Evolutionary conservation across 768 basidiomycete species (phyloP).

Genomic region (Lepiota brunneoincarnata): DNA sequence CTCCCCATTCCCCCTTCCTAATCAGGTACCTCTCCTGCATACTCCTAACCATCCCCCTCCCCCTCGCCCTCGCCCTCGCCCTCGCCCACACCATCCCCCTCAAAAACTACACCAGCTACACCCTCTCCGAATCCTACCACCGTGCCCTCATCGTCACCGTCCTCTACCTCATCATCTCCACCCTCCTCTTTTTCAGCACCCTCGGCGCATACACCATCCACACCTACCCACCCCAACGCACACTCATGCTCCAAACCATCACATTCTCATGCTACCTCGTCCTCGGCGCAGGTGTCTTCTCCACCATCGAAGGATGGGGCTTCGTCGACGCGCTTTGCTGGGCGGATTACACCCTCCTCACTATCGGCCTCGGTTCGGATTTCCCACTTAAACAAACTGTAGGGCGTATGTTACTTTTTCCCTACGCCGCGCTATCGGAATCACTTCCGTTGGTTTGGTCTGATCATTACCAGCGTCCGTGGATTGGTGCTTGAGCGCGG

Average conservation of each 20-base stretch:
- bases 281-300: conserved; percentile 35
- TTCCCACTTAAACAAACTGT: conserved; percentile 28
- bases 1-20: neutral
- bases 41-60: conserved; percentile 34
- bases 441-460: conserved; percentile 36
- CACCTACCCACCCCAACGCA: conserved; percentile 38
- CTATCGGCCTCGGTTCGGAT: conserved; percentile 38
- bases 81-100: conserved; percentile 20
- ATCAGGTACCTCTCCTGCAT: conserved; percentile 34
- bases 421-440: conserved; percentile 36
- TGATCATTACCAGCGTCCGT: conserved; percentile 34
- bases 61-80: too few relatives aligned
- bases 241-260: conserved; percentile 41
- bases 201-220: conserved; percentile 30
- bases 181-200: conserved; percentile 24
- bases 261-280: conserved; percentile 37
- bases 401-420: conserved; percentile 31
- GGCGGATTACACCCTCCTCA: conserved; percentile 41
- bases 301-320: conserved; percentile 31
- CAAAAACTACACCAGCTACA: conserved; percentile 14
- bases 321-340: conserved; percentile 39
- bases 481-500: conserved; percentile 36
- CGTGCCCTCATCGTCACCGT: conserved; percentile 32
- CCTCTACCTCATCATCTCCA: conserved; percentile 27
- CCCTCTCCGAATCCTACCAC: conserved; percentile 35